phyloP scores from a whole-genome alignment of 2,329 filamentous ascomycete species.

The Fusarium cicatricum region DNA sequence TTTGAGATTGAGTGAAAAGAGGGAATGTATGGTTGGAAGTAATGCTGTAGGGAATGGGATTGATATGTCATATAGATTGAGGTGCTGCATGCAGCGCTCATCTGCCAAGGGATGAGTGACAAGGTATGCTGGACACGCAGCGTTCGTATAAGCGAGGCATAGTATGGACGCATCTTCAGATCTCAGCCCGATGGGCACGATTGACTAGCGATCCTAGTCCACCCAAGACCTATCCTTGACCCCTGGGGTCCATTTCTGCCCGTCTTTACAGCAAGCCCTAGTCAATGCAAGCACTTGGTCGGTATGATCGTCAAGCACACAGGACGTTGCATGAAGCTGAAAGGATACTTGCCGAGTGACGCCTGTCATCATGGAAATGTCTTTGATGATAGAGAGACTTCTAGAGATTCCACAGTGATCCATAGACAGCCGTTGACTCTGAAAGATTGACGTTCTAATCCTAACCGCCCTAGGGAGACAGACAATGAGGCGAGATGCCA shows the following conservation, averaged over 20 bases:
- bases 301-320: background rate
- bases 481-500: background rate
- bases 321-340: too few species aligned
- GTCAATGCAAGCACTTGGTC: background rate
- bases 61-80: background rate
- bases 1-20: background rate
- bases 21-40: background rate
- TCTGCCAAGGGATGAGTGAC: too few species aligned
- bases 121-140: too few species aligned
- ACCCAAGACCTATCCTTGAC: background rate
- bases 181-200: background rate
- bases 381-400: too few species aligned
- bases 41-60: too few species aligned
- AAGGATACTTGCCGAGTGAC: too few species aligned
- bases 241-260: background rate
- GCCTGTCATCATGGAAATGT: too few species aligned
- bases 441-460: too few species aligned
- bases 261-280: background rate
- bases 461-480: too few species aligned
- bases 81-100: too few species aligned
- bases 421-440: too few species aligned
- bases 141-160: background rate
- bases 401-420: too few species aligned
- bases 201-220: background rate
- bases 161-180: background rate